A percentile compares a stretch with the other conserved stretches of the same genome.
Conservation (phyloP, 768 basidiomycete genomes). For the Butyriboletus loyo region DNA sequence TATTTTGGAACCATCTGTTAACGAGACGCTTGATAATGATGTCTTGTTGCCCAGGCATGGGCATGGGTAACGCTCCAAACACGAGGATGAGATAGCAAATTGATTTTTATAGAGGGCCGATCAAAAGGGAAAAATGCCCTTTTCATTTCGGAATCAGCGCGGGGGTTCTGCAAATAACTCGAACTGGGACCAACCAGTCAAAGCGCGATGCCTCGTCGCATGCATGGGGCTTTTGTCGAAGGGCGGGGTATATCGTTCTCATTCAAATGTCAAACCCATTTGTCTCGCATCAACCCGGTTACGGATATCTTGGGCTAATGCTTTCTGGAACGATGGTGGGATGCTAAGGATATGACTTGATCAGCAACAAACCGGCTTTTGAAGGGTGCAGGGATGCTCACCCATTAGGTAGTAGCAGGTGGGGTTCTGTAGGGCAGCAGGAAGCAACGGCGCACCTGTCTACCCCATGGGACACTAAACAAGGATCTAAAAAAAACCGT, state of each 20-base stretch:
- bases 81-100: conserved; percentile 12
- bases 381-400: background rate
- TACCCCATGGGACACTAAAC: no score
- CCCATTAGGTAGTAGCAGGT: no score
- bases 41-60: background rate
- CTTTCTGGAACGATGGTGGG: background rate
- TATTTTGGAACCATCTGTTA: background rate
- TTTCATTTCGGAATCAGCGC: background rate
- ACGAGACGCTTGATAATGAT: background rate
- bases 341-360: background rate
- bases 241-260: background rate
- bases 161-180: background rate
- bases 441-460: no score
- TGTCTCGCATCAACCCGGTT: background rate
- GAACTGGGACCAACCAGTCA: background rate
- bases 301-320: background rate
- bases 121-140: background rate
- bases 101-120: background rate
- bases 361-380: background rate
- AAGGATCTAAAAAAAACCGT: no score
- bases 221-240: background rate
- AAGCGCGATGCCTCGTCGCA: background rate
- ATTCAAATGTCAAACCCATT: conserved; percentile 5
- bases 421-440: no score
- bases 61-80: conserved; percentile 6